phyloP scores from a whole-genome alignment of 176 grass and related monocot genomes.

The Carex parvula region DNA sequence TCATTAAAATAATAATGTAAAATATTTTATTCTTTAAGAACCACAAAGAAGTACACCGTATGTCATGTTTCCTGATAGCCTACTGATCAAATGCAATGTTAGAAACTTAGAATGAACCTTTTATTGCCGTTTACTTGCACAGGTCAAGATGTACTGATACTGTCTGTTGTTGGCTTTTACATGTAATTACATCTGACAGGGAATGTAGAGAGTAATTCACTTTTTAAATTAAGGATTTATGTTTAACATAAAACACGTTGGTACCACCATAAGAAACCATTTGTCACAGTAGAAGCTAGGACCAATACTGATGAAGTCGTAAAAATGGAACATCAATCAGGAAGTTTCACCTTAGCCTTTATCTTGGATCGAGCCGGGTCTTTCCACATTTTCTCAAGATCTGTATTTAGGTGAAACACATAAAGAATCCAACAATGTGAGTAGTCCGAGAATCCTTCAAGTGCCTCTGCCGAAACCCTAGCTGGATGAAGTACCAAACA shows the following conservation, averaged over 20 bases:
- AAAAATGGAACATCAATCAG: constrained; percentile 7
- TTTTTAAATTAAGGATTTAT: neutral
- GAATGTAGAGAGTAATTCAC: neutral
- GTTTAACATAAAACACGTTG: neutral
- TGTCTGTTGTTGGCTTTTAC: neutral
- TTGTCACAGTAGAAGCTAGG: neutral
- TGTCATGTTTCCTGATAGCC: neutral
- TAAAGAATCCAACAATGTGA: constrained; percentile 95
- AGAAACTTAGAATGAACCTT: neutral
- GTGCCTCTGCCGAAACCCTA: constrained; percentile 52
- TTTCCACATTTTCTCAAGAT: constrained; percentile 93
- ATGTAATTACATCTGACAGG: neutral
- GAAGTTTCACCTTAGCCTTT: constrained; percentile 65
- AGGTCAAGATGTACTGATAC: neutral
- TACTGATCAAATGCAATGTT: neutral
- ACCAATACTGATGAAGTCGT: neutral
- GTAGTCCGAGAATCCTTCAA: constrained; percentile 72
- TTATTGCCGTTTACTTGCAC: neutral
- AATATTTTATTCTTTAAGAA: neutral
- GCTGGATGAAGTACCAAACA: constrained; percentile 49
- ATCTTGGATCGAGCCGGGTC: constrained; percentile 78
- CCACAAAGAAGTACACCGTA: constrained; percentile 1
- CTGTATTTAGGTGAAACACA: constrained; percentile 91
- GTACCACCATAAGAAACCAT: neutral
- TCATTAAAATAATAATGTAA: constrained; percentile 21